Percentiles rank a stretch among this genome's conserved stretches.
Evolutionary conservation across 2,329 filamentous ascomycete species (phyloP).

Genomic region (Neonectria hederae): DNA sequence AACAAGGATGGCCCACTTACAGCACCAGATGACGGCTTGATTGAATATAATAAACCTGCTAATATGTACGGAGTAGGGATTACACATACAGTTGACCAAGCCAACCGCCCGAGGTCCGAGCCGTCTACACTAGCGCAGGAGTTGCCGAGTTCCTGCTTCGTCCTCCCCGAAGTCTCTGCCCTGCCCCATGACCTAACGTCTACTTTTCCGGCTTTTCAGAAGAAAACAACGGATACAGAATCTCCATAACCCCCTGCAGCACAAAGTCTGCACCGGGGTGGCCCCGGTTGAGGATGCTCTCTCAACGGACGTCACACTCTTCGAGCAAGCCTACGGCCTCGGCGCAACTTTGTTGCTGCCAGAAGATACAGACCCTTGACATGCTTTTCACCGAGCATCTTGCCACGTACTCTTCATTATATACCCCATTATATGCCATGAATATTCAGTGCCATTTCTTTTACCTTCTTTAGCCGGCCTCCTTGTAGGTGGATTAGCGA

Average conservation of each 20-base stretch:
- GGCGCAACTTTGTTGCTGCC: neutral
- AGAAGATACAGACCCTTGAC: neutral
- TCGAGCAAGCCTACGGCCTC: too few species aligned
- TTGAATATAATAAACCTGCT: too few species aligned
- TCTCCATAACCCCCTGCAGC: neutral
- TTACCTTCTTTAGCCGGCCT: too few species aligned
- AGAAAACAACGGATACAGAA: neutral
- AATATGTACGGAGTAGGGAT: too few species aligned
- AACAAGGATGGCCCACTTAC: too few species aligned
- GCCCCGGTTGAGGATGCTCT: neutral
- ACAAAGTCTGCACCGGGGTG: neutral
- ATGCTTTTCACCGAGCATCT: neutral
- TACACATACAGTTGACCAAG: neutral
- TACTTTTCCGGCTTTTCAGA: neutral
- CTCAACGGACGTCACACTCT: neutral
- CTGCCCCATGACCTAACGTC: neutral
- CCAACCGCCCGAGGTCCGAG: neutral
- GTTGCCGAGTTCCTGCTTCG: neutral
- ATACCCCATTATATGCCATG: too few species aligned
- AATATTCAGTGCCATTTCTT: too few species aligned
- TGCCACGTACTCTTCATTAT: neutral
- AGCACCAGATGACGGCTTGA: too few species aligned
- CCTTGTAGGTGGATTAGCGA: too few species aligned
- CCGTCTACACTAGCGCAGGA: neutral
- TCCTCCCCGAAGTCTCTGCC: neutral